These are phyloP conservation scores for Coprinopsis marcescibilis DNA, from an alignment of 768 basidiomycete genomes.

Conservation along the genomic window DNA sequence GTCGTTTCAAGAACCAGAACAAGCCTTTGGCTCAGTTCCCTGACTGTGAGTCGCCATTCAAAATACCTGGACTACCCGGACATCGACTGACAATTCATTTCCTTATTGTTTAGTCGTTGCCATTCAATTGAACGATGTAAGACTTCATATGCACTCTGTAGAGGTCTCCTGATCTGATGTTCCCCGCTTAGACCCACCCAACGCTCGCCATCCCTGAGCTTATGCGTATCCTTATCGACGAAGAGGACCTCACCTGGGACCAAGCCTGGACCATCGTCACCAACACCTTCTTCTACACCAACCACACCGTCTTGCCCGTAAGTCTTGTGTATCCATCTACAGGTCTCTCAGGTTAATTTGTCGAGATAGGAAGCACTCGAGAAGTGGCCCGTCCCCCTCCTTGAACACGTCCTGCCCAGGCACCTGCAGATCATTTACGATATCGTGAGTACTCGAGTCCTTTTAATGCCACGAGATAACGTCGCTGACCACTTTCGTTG, in stretches of 20 bases:
- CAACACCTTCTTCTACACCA: conserved; percentile 93
- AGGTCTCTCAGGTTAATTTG: too few species aligned
- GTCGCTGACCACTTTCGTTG: conserved; percentile 8
- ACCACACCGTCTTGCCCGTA: conserved; percentile 91
- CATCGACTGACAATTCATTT: too few species aligned
- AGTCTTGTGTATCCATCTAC: conserved; percentile 18
- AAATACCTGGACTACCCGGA: not conserved
- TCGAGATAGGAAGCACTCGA: conserved; percentile 64
- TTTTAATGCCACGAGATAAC: not conserved
- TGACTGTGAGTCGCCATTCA: conserved; percentile 50
- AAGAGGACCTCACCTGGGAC: conserved; percentile 83
- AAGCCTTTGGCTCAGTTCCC: conserved; percentile 78
- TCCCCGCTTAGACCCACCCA: conserved; percentile 72
- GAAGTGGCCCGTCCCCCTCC: conserved; percentile 88
- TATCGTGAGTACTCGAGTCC: conserved; percentile 48
- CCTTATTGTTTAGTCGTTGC: conserved; percentile 54
- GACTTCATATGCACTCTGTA: conserved; percentile 12
- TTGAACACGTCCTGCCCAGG: conserved; percentile 82
- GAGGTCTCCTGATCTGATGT: not conserved
- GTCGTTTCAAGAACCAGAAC: conserved; percentile 87
- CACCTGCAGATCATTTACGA: conserved; percentile 93
- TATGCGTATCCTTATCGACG: conserved; percentile 88
- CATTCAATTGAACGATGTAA: conserved; percentile 91
- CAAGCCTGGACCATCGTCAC: conserved; percentile 85
- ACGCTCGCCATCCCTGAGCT: conserved; percentile 93